Conservation (phyloP, 2,329 filamentous ascomycete genomes). For the Hysterium pulicare region DNA sequence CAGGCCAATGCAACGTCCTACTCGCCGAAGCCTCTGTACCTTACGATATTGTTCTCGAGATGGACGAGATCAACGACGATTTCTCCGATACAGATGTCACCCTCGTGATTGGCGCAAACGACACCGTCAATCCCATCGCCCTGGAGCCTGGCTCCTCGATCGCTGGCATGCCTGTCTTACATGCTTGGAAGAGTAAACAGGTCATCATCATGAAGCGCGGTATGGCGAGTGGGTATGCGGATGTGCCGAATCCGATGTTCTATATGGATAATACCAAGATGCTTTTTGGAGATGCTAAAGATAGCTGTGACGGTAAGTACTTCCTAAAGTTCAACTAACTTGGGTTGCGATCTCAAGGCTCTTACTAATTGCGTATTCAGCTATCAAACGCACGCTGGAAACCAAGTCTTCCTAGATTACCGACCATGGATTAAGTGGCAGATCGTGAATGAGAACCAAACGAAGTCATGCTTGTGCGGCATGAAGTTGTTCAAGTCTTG, state of each 20-base stretch:
- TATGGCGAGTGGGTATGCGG: constrained; percentile 84
- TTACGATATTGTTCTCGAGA: constrained; percentile 71
- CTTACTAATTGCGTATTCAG: too few species aligned
- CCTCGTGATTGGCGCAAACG: constrained; percentile 86
- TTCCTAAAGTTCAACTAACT: too few species aligned
- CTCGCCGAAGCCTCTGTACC: constrained; percentile 84
- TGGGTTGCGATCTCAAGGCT: too few species aligned
- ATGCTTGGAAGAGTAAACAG: constrained; percentile 92
- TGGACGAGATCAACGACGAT: constrained; percentile 96
- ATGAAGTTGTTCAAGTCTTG: too few species aligned
- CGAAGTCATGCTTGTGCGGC: too few species aligned
- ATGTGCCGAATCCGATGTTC: constrained; percentile 92
- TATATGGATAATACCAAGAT: constrained; percentile 87
- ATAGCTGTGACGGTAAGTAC: constrained; percentile 67
- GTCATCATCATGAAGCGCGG: constrained; percentile 92
- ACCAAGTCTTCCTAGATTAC: too few species aligned
- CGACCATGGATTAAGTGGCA: too few species aligned
- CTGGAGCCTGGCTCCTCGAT: constrained; percentile 80
- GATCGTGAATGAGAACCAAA: too few species aligned
- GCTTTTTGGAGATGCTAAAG: constrained; percentile 87
- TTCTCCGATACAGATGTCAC: constrained; percentile 82
- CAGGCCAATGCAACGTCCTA: constrained; percentile 87
- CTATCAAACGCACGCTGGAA: too few species aligned
- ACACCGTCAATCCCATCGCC: constrained; percentile 88
- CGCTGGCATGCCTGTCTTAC: constrained; percentile 87